Percentiles rank a stretch among this genome's conserved stretches.
These are phyloP conservation scores for Exophiala dermatitidis DNA, from an alignment of 2,329 filamentous ascomycete species.

Conservation along the genomic window DNA sequence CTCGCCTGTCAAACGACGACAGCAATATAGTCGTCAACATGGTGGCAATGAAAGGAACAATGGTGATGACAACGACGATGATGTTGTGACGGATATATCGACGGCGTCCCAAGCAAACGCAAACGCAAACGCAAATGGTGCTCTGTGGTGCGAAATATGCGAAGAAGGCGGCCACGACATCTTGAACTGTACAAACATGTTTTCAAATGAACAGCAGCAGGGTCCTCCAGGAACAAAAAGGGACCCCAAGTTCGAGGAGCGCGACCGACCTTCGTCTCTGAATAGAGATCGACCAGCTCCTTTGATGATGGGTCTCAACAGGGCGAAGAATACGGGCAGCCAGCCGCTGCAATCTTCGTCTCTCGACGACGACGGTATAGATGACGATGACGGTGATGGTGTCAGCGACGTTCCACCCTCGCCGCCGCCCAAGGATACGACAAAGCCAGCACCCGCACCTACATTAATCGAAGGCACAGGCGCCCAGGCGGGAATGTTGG, in stretches of 20 bases:
- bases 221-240: too few species aligned
- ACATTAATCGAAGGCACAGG: constrained; percentile 37
- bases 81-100: constrained; percentile 54
- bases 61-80: constrained; percentile 1
- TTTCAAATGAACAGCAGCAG: constrained; percentile 29
- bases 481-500: constrained; percentile 50
- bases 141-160: constrained; percentile 89
- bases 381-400: too few species aligned
- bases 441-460: not conserved
- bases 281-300: too few species aligned
- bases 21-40: constrained; percentile 28
- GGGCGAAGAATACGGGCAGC: not conserved
- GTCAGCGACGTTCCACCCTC: too few species aligned
- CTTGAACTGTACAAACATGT: constrained; percentile 88
- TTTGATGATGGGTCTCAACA: too few species aligned
- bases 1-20: constrained; percentile 8
- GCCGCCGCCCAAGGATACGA: too few species aligned
- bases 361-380: constrained; percentile 4
- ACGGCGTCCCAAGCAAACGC: not conserved
- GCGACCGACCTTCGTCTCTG: constrained; percentile 21
- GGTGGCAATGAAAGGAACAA: not conserved
- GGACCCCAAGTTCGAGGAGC: not conserved
- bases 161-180: constrained; percentile 90
- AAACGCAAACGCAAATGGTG: constrained; percentile 40
- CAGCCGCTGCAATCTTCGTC: constrained; percentile 47